Base-by-base conservation (phyloP, 1,139 yeast genomes). In the Pichia norvegensis region DNA sequence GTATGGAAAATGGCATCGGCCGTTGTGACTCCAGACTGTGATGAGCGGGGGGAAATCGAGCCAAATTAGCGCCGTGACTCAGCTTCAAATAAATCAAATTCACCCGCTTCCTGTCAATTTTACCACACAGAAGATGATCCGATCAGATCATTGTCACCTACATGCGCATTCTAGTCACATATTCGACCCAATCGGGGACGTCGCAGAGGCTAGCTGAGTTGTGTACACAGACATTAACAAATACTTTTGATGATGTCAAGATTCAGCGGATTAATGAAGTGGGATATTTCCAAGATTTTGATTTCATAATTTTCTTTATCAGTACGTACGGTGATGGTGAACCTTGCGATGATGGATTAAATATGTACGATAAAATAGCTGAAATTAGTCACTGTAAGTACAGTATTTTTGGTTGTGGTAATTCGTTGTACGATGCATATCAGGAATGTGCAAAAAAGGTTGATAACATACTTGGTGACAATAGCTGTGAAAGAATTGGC, bases 291-390 rank as follows among this genome's bases (percentile, higher is more conserved):
- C 58, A 72, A 21, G 67, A 67, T n/a, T 76, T 74, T 48, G 48
- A 47, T 14, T 61, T 67, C 19, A 73, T 83, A 48, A 76, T 82
- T 14, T 81, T 90, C 61, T 75, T 92, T 58, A 68, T 90, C 65
- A 92, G 97, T 40, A 86, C 97, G 5, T 90, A 90, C 60, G 98
- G 98, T 54, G 98, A 92, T 66, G 98, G 98, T 57, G 98, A 92
- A 62, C 95, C 95, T 52, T 92, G 98, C 36, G 97, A 90, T 63
- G 85, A 85, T 57, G 95, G 96, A 7, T 74, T 78, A 38, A 79
- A 77, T 37, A 85, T 90, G 61, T 72, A 69, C 56, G 74, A 74
- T 35, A 76, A 67, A 59, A 66, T 82, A 29, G 78, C 78, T 33
- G 19, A 13, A 8, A 76, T 72, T 50, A 72, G 76, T 25, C 68